Percentiles rank a stretch among this genome's conserved stretches.
Evolutionary conservation across 2,329 filamentous ascomycete species (phyloP).

Genomic region (Colletotrichum cereale): DNA sequence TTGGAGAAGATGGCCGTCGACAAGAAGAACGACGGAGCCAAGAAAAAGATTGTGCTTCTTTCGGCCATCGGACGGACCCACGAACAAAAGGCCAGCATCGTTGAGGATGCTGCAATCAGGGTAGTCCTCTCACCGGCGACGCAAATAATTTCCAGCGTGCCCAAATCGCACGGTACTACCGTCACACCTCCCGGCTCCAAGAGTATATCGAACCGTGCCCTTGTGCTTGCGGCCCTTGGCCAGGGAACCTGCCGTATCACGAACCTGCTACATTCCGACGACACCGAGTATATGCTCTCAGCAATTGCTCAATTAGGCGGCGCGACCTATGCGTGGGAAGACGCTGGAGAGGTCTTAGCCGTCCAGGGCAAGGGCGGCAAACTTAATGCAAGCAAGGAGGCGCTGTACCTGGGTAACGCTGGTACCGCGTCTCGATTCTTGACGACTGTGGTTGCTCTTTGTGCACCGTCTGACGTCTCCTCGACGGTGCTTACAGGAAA

Average conservation of each 20-base stretch:
- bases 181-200: constrained; percentile 96
- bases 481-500: constrained; percentile 92
- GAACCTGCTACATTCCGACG: constrained; percentile 95
- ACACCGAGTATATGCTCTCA: constrained; percentile 96
- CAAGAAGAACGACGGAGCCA: constrained; percentile 96
- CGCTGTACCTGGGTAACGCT: constrained; percentile 94
- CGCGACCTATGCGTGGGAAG: constrained; percentile 92
- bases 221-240: constrained; percentile 93
- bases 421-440: constrained; percentile 96
- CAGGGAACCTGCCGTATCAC: constrained; percentile 87
- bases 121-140: constrained; percentile 86
- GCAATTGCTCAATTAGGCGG: constrained; percentile 88
- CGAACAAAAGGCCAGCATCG: constrained; percentile 88
- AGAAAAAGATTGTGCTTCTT: constrained; percentile 95
- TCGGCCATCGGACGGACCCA: constrained; percentile 90
- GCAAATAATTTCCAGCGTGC: constrained; percentile 79
- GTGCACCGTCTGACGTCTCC: constrained; percentile 72
- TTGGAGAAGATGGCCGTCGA: constrained; percentile 96
- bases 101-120: constrained; percentile 87
- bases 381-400: constrained; percentile 79
- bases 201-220: constrained; percentile 94
- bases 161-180: constrained; percentile 73
- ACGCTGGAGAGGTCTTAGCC: constrained; percentile 90
- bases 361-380: constrained; percentile 92
- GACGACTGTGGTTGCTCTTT: constrained; percentile 90